phyloP scores from a whole-genome alignment of 176 grass and related monocot genomes.

The Secale cereale region DNA sequence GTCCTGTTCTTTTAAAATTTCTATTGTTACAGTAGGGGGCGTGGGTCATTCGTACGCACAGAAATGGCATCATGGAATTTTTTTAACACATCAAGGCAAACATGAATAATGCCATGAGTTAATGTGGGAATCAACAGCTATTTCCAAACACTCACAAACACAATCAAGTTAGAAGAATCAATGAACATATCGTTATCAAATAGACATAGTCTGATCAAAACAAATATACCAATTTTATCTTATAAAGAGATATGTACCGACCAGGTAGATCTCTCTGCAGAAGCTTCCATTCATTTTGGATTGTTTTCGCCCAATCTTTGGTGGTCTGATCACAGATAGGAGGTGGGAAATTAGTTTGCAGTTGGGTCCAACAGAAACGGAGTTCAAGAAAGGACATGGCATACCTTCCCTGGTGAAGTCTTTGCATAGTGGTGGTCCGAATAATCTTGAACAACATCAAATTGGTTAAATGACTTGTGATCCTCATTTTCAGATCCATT shows the following conservation, averaged over 20 bases:
- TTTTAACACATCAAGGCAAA: neutral
- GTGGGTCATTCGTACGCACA: neutral
- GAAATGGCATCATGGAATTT: neutral
- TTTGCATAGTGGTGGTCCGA: constrained; percentile 64
- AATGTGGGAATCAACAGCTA: neutral
- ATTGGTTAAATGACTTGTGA: constrained; percentile 41
- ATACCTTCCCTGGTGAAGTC: constrained; percentile 41
- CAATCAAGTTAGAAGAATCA: neutral
- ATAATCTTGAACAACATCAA: constrained; percentile 64
- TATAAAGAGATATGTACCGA: constrained; percentile 13
- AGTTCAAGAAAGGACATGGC: constrained; percentile 7
- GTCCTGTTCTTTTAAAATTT: neutral
- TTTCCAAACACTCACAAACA: neutral
- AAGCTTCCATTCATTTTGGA: constrained; percentile 73
- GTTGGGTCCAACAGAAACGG: constrained; percentile 1
- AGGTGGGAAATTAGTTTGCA: neutral
- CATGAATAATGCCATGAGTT: neutral
- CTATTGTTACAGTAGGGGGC: neutral
- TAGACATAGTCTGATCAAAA: constrained; percentile 8
- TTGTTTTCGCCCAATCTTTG: constrained; percentile 58
- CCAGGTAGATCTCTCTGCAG: constrained; percentile 68
- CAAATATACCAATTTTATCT: neutral
- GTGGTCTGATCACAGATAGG: constrained; percentile 38
- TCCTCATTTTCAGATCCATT: constrained; percentile 31
- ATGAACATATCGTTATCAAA: neutral